Base-by-base conservation (phyloP, 1,284 basidiomycete species). In the Cryptococcus wingfieldii region DNA sequence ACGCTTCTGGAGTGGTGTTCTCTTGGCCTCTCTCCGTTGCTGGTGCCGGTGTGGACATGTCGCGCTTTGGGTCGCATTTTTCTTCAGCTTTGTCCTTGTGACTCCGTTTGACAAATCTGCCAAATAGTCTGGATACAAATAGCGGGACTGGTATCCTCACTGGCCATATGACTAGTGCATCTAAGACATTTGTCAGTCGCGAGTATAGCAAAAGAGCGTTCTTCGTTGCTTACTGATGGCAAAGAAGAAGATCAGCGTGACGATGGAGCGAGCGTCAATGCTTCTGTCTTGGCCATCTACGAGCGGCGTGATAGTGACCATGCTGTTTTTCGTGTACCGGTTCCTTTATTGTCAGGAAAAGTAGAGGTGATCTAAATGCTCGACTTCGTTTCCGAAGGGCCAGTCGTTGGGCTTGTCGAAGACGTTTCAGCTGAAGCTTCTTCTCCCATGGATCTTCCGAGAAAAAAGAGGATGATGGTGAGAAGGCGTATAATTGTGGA, bases 181-280 rank as follows among this genome's bases (percentile, higher is more conserved):
- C 82, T 83, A 28, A 41, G 9, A 37, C 19, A 34, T 25, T 23
- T 38, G 6, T 41, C 48, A 37, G 31, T 39, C 18, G 43, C n/a
- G 16, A 45, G 38, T 37, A 25, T 31, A 4, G 37, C 14, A n/a
- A 18, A 51, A 12, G 27, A 23, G 23, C 23, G 23, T 13, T 23
- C 7, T 2, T 7, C 23, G 5, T 38, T 25, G 79, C 82, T 74
- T 59, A 83, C 88, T 91, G 50, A 88, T 86, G 45, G 85, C 51
- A 61, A 90, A 79, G 77, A 91, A 92, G 14, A 89, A 69, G 44
- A 87, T 78, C 34, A 91, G 76, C 0, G 85, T 86, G 28, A 85
- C 81, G 56, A 89, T 83, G 14, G 84, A 70, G 46, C 69, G 60
- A 42, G 71, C 74, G 54, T 76, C 70, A 38, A 75, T 73, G 1